These are phyloP conservation scores for Colletotrichum sublineola DNA, from an alignment of 2,329 filamentous ascomycete species.

Conservation along the genomic window DNA sequence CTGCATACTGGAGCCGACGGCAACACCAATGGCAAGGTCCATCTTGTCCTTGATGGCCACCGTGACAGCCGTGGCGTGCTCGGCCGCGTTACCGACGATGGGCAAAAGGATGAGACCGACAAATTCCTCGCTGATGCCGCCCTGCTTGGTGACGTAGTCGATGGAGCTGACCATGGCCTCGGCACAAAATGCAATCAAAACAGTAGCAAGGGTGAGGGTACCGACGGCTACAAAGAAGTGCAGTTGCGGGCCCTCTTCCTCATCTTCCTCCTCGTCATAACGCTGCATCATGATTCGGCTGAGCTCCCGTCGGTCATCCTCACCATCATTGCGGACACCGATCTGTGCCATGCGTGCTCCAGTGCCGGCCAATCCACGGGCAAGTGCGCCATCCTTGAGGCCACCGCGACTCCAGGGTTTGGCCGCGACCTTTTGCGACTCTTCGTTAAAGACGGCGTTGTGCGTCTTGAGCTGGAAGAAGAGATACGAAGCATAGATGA, in stretches of 20 bases:
- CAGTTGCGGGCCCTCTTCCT: slow-evolving; percentile 81
- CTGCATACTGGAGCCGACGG: slow-evolving; percentile 84
- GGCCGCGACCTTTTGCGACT: slow-evolving; percentile 81
- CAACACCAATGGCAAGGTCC: slow-evolving; percentile 85
- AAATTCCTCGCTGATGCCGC: slow-evolving; percentile 77
- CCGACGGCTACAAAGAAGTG: slow-evolving; percentile 78
- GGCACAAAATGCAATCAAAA: slow-evolving; percentile 83
- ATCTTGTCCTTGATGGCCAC: slow-evolving; percentile 89
- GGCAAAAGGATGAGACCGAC: slow-evolving; percentile 84
- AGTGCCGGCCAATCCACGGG: slow-evolving; percentile 56
- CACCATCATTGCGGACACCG: slow-evolving; percentile 50
- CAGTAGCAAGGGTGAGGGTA: slow-evolving; percentile 80
- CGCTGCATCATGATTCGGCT: slow-evolving; percentile 60
- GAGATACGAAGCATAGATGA: slow-evolving; percentile 87
- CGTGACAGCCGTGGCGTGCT: slow-evolving; percentile 84
- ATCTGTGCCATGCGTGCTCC: slow-evolving; percentile 54
- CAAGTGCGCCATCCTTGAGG: slow-evolving; percentile 53
- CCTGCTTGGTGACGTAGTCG: slow-evolving; percentile 72
- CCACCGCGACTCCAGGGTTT: slow-evolving; percentile 58
- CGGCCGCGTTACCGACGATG: slow-evolving; percentile 86
- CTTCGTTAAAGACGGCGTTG: slow-evolving; percentile 81
- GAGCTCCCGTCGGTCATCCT: slow-evolving; percentile 56
- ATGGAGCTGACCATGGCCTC: slow-evolving; percentile 85
- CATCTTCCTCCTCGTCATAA: slow-evolving; percentile 73
- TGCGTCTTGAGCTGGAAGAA: slow-evolving; percentile 94